phyloP scores from a whole-genome alignment of 495 filamentous ascomycete genomes.

The Xanthoparmelia taractica region DNA sequence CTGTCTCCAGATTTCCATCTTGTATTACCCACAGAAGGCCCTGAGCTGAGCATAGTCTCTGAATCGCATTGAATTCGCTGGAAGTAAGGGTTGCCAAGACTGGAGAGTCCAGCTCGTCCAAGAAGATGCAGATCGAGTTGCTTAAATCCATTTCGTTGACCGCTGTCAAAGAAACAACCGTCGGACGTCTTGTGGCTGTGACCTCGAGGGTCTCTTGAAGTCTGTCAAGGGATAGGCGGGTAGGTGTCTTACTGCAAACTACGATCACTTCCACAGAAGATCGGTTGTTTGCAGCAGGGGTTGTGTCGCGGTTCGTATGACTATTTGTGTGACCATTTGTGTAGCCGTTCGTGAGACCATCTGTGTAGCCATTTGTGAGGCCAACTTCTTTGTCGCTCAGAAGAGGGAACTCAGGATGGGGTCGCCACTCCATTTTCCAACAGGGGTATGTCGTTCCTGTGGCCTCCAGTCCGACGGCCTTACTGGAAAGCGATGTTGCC shows the following conservation, averaged over 20 bases:
- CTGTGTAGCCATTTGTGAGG: background rate
- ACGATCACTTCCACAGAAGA: background rate
- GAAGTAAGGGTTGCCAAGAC: background rate
- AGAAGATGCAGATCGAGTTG: slow-evolving; percentile 1
- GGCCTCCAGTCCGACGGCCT: background rate
- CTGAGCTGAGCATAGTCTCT: background rate
- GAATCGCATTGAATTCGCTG: background rate
- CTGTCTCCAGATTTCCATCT: background rate
- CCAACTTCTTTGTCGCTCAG: background rate
- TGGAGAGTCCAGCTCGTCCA: slow-evolving; percentile 1
- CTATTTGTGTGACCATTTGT: background rate
- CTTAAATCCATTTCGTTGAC: background rate
- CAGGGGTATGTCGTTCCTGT: background rate
- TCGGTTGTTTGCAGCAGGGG: background rate
- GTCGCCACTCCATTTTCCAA: background rate
- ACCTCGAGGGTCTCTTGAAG: background rate
- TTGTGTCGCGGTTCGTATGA: background rate
- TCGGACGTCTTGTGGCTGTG: background rate
- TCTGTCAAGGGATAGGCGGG: background rate
- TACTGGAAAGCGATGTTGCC: background rate
- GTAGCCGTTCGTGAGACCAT: background rate
- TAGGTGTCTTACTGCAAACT: background rate
- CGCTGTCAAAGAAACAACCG: background rate
- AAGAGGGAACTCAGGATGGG: background rate
- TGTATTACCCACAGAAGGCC: background rate